Conservation (phyloP, 2,329 filamentous ascomycete genomes). For the Fusarium cyanostomum region DNA sequence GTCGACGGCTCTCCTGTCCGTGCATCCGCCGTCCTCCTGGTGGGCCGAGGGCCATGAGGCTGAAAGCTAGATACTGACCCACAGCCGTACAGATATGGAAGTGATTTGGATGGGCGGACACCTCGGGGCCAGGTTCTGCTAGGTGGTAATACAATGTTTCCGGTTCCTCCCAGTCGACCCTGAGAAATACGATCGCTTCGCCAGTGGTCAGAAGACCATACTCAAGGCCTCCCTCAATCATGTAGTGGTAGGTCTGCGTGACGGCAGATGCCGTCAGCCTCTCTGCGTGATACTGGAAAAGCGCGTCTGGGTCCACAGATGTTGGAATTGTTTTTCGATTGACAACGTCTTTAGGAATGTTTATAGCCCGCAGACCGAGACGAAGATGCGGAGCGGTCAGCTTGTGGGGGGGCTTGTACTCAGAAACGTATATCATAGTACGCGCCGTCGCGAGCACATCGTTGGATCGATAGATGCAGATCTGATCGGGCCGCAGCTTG, state of each 20-base stretch:
- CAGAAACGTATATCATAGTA: conserved; percentile 46
- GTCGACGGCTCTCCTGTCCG: conserved; percentile 8
- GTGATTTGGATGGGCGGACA: conserved; percentile 2
- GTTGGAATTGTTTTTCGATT: conserved; percentile 39
- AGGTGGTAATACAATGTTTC: conserved; percentile 9
- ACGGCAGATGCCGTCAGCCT: conserved; percentile 54
- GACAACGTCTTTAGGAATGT: conserved; percentile 51
- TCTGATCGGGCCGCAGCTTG: conserved; percentile 44
- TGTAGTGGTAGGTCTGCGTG: conserved; percentile 60
- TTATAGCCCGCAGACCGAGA: conserved; percentile 52
- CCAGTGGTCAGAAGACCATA: conserved; percentile 50
- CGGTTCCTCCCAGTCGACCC: conserved; percentile 9
- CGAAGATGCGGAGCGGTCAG: conserved; percentile 54
- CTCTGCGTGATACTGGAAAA: conserved; percentile 49
- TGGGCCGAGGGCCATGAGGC: conserved; percentile 8
- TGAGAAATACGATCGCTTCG: conserved; percentile 12
- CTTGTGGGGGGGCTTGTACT: conserved; percentile 61
- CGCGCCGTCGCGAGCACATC: conserved; percentile 11
- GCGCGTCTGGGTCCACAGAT: conserved; percentile 41
- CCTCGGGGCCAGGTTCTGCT: conserved; percentile 8
- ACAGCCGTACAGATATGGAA: conserved; percentile 1
- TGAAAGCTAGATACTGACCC: conserved; percentile 14
- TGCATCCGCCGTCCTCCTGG: not conserved
- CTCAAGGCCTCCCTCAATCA: conserved; percentile 56
- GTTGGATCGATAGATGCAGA: conserved; percentile 36